A percentile compares a stretch with the other conserved stretches of the same genome.
phyloP scores from a whole-genome alignment of 257 asterid genomes.

The Jacaranda copaia region DNA sequence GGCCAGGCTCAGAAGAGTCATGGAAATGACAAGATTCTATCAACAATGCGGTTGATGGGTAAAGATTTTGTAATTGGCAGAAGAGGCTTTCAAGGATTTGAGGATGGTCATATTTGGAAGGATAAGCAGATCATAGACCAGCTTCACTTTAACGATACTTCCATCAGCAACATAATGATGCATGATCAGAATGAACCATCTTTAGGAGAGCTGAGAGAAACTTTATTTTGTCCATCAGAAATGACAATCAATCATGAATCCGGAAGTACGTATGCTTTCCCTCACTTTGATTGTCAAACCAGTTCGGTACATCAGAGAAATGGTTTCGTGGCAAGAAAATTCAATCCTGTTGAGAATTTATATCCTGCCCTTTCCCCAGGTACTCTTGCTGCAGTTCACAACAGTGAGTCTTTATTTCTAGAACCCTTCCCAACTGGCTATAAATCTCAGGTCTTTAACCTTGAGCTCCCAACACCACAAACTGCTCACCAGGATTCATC shows the following conservation, averaged over 20 bases:
- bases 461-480: conserved; percentile 36
- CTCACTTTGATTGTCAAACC: conserved; percentile 36
- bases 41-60: conserved; percentile 76
- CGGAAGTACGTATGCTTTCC: conserved; percentile 31
- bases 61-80: conserved; percentile 56
- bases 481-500: conserved; percentile 34
- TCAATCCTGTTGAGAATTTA: conserved; percentile 29
- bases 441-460: conserved; percentile 28
- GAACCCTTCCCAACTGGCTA: conserved; percentile 41
- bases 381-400: conserved; percentile 25
- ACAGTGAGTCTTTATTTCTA: conserved; percentile 29
- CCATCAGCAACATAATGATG: conserved; percentile 23
- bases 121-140: conserved; percentile 46
- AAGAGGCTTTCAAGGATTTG: conserved; percentile 40
- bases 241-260: conserved; percentile 32
- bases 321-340: conserved; percentile 34
- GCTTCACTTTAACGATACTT: conserved; percentile 27
- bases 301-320: conserved; percentile 33
- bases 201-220: conserved; percentile 46
- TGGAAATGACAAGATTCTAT: conserved; percentile 37
- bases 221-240: conserved; percentile 41
- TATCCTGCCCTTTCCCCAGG: conserved; percentile 22
- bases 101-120: conserved; percentile 45
- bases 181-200: conserved; percentile 39
- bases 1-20: conserved; percentile 34